Evolutionary conservation across 371 early-diverging fungal genomes (phyloP).

Genomic region (Mucor ambiguus): DNA sequence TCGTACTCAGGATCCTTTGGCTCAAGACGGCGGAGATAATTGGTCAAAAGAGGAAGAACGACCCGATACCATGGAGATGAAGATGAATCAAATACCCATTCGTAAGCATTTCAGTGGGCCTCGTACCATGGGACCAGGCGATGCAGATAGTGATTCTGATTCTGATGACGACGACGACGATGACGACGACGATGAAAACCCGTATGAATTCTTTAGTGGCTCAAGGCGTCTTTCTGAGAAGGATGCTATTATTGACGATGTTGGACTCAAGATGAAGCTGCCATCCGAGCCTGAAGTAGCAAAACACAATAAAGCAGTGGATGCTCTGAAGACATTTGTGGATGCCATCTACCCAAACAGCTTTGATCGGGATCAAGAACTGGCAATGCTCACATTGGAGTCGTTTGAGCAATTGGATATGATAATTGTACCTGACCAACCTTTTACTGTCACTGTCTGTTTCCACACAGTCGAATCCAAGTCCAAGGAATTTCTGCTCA

Average conservation of each 20-base stretch:
- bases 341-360: conserved; percentile 8
- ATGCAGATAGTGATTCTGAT: conserved; percentile 7
- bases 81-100: conserved; percentile 28
- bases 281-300: neutral
- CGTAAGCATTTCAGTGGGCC: conserved; percentile 29
- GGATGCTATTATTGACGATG: neutral
- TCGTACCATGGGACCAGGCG: conserved; percentile 19
- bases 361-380: neutral
- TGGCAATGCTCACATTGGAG: conserved; percentile 11
- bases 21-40: neutral
- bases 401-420: conserved; percentile 14
- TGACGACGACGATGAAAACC: neutral
- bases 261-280: neutral
- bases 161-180: neutral
- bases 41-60: conserved; percentile 30
- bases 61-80: conserved; percentile 39
- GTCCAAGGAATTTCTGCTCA: conserved; percentile 3
- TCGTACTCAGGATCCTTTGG: neutral
- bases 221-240: neutral
- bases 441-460: conserved; percentile 20
- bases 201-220: neutral
- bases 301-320: neutral
- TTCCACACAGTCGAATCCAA: conserved; percentile 14
- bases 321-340: neutral
- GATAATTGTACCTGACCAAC: conserved; percentile 10